These are phyloP conservation scores for Kuraishia floccosa DNA, from an alignment of 805 yeast genomes.

Conservation along the genomic window DNA sequence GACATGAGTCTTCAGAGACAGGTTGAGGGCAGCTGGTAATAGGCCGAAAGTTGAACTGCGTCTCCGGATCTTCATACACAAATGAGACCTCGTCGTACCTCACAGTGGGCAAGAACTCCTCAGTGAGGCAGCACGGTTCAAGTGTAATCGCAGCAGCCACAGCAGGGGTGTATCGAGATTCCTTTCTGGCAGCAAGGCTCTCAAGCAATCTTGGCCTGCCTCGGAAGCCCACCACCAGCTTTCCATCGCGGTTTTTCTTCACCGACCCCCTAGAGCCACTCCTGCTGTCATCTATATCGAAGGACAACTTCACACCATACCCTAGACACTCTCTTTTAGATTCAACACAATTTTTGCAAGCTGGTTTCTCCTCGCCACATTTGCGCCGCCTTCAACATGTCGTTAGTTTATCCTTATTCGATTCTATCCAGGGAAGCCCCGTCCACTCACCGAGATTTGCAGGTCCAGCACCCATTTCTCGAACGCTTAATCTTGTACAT, in stretches of 20 bases:
- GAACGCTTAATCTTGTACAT: neutral
- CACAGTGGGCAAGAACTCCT: too few relatives aligned
- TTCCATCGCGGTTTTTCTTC: neutral
- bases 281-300: constrained; percentile 1
- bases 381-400: neutral
- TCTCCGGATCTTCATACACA: too few relatives aligned
- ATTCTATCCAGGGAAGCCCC: neutral
- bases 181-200: too few relatives aligned
- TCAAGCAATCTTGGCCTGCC: constrained; percentile 2
- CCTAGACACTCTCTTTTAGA: constrained; percentile 1
- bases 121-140: too few relatives aligned
- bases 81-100: too few relatives aligned
- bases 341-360: neutral
- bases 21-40: too few relatives aligned
- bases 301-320: constrained; percentile 1
- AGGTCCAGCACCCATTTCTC: constrained; percentile 1
- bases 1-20: too few relatives aligned
- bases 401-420: neutral
- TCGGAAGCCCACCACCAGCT: constrained; percentile 1
- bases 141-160: too few relatives aligned
- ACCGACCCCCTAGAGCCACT: neutral
- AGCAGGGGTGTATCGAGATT: too few relatives aligned
- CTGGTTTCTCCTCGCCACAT: constrained; percentile 1
- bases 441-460: neutral
- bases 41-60: too few relatives aligned